phyloP scores from a whole-genome alignment of 2,329 filamentous ascomycete genomes.

The Ophiocordyceps robertsii region DNA sequence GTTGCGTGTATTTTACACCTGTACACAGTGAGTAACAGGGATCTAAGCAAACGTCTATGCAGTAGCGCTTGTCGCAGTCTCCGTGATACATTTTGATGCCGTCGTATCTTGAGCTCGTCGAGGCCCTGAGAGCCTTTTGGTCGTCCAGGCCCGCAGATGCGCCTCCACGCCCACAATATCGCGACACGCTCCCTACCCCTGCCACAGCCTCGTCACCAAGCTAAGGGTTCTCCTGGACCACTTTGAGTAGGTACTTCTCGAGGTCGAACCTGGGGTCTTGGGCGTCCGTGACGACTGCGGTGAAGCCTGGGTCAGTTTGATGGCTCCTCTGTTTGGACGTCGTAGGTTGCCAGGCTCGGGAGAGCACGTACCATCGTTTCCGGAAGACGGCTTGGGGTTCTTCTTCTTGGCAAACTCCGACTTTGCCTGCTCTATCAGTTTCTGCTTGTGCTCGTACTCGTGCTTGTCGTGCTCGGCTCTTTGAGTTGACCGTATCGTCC shows the following conservation, averaged over 20 bases:
- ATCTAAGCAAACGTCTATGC: constrained; percentile 36
- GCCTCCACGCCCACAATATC: not conserved
- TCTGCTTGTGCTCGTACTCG: constrained; percentile 84
- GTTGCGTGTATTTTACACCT: constrained; percentile 40
- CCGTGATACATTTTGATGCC: constrained; percentile 17
- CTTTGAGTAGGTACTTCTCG: constrained; percentile 64
- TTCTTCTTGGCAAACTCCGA: constrained; percentile 71
- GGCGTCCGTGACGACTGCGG: constrained; percentile 41
- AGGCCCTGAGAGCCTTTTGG: constrained; percentile 1
- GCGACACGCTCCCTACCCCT: not conserved
- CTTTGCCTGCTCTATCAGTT: constrained; percentile 87
- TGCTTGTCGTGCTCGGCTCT: constrained; percentile 58
- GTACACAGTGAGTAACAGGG: constrained; percentile 31
- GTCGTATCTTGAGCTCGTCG: constrained; percentile 8
- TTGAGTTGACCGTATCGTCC: constrained; percentile 59
- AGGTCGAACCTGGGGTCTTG: constrained; percentile 86
- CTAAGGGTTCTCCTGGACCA: constrained; percentile 41
- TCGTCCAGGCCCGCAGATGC: constrained; percentile 1
- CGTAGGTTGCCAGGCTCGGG: not conserved
- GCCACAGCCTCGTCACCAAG: not conserved
- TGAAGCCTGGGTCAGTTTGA: constrained; percentile 7
- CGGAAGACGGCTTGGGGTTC: constrained; percentile 32
- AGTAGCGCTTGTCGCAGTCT: constrained; percentile 26
- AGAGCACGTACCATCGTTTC: constrained; percentile 17
- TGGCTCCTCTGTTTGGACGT: not conserved